Base-by-base conservation (phyloP, 2,329 filamentous ascomycete species). In the Geosmithia putterillii region DNA sequence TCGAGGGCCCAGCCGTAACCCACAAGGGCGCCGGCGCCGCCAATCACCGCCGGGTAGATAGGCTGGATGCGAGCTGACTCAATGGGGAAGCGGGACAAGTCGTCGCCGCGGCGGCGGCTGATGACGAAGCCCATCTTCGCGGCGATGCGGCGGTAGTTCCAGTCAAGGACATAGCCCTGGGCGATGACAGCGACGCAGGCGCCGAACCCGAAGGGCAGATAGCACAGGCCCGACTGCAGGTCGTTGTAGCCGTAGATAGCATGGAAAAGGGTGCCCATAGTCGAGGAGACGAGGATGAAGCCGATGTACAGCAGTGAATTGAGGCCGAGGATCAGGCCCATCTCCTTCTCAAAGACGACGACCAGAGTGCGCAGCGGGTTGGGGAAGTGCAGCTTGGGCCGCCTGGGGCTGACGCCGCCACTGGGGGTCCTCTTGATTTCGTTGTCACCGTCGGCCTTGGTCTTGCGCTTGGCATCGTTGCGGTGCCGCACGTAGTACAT, bases 141-240 rank as follows among this genome's bases (percentile, higher is more conserved):
- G 1, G 84, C 83, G 40, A 79, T 71, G 35, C 82, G 74, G 7
- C 77, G 70, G 57, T 85, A 94, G 57, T 88, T 88, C 69, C 75
- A 79, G 58, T 77, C 73, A 40, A 74, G 62, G 6, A 76, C 53
- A 48, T 70, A 69, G 5, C 85, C 82, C 47, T 76, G 73, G n/a
- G 58, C 55, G 21, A 76, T 50, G 12, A 70, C 66, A 1, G 71
- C 65, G 9, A 66, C 46, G 35, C 64, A 69, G 45, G 69, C 74
- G 3, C 71, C 71, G 2, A 67, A 52, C 1, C 73, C 73, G 42
- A 75, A 70, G 1, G 73, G 72, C 12, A 77, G 60, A 50, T 71
- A 76, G 48, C 73, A 74, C 3, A 77, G 60, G 3, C 73, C 73
- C 22, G 73, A 63, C 48, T 71, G 59, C 12, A 76, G 57, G 38